Percentiles rank a stretch among this genome's conserved stretches.
Evolutionary conservation across 768 basidiomycete genomes (phyloP).

Genomic region (Boletus patriciae): DNA sequence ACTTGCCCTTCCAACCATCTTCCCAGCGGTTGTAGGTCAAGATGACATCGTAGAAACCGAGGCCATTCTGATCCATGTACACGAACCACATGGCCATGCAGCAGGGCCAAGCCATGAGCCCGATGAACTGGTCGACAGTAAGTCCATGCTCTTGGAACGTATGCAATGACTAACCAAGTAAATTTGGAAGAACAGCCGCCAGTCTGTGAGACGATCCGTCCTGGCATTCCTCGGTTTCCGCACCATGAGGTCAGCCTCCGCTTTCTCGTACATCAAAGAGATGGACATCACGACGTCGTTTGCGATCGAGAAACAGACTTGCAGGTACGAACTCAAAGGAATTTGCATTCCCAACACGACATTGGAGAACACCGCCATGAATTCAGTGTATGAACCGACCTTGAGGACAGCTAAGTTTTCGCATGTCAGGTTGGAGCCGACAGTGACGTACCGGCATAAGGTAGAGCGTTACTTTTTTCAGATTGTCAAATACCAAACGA

Average conservation of each 20-base stretch:
- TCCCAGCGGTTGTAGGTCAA: slow-evolving; percentile 43
- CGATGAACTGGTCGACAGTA: slow-evolving; percentile 37
- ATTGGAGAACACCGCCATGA: slow-evolving; percentile 55
- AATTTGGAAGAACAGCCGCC: slow-evolving; percentile 49
- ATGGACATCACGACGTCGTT: slow-evolving; percentile 55
- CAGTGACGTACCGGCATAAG: slow-evolving; percentile 40
- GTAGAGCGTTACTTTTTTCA: slow-evolving; percentile 52
- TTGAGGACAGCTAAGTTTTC: slow-evolving; percentile 12
- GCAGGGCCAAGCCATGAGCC: slow-evolving; percentile 47
- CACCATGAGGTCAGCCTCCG: slow-evolving; percentile 49
- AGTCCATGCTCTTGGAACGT: background rate
- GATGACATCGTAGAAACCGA: slow-evolving; percentile 39
- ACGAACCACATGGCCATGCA: slow-evolving; percentile 45
- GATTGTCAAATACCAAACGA: slow-evolving; percentile 57
- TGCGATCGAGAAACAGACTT: slow-evolving; percentile 54
- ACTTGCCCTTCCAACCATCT: slow-evolving; percentile 37
- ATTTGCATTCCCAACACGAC: slow-evolving; percentile 61
- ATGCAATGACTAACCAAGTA: slow-evolving; percentile 39
- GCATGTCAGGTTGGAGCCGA: background rate
- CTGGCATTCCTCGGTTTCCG: slow-evolving; percentile 51
- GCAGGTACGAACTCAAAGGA: slow-evolving; percentile 53
- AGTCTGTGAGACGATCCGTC: slow-evolving; percentile 50
- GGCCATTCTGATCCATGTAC: slow-evolving; percentile 40
- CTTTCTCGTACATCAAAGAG: slow-evolving; percentile 51
- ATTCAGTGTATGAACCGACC: slow-evolving; percentile 60